Conservation (phyloP, 1,284 basidiomycete genomes). For the Takashimella koratensis region DNA sequence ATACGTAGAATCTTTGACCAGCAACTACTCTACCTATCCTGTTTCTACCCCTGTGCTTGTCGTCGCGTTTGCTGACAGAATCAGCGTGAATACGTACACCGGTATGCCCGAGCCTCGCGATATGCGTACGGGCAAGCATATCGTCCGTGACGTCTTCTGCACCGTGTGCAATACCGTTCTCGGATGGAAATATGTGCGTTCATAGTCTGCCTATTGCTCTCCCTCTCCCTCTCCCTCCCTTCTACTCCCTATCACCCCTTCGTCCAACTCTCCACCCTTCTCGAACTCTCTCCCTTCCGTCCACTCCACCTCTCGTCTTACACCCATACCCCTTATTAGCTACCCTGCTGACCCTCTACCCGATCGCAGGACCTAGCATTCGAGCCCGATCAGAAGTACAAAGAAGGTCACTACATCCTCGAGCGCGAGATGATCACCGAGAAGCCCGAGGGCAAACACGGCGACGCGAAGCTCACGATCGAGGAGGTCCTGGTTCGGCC, state of each 20-base stretch:
- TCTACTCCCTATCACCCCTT: constrained; percentile 9
- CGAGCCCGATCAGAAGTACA: constrained; percentile 88
- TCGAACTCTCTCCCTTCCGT: neutral
- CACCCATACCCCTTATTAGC: no score
- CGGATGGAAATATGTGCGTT: constrained; percentile 98
- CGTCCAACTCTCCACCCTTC: no score
- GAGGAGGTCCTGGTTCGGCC: constrained; percentile 33
- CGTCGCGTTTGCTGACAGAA: neutral
- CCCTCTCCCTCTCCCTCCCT: constrained; percentile 3
- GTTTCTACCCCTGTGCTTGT: neutral
- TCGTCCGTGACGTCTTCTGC: constrained; percentile 92
- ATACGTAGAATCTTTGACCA: neutral
- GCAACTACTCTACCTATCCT: neutral
- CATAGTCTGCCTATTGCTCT: neutral
- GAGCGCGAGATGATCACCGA: constrained; percentile 76
- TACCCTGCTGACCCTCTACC: no score
- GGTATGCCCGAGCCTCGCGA: constrained; percentile 84
- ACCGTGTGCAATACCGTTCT: constrained; percentile 77
- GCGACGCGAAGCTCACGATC: constrained; percentile 18
- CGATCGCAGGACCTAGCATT: constrained; percentile 78
- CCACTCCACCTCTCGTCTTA: no score
- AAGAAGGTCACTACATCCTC: constrained; percentile 96
- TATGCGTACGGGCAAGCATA: constrained; percentile 97
- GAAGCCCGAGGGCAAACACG: constrained; percentile 31
- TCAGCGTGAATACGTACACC: constrained; percentile 80